Evolutionary conservation across 78 protist species (phyloP).

Genomic region (Polysphondylium violaceum): DNA sequence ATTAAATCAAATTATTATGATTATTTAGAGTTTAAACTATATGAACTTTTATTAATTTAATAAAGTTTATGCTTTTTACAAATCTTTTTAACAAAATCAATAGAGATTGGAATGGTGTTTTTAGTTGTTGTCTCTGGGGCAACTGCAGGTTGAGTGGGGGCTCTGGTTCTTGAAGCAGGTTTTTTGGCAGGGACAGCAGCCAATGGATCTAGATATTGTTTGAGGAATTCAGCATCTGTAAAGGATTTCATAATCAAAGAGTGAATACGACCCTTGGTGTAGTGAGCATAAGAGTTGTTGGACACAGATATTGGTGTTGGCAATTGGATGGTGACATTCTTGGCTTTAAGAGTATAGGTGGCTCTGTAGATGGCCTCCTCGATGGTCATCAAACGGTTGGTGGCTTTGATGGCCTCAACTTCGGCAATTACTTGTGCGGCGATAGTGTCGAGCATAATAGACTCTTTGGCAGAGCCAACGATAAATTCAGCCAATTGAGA

Average conservation of each 20-base stretch:
- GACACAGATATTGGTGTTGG: too few relatives aligned
- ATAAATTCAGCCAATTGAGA: conserved; percentile 5
- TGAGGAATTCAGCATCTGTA: background rate
- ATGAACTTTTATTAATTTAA: too few relatives aligned
- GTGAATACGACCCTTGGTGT: background rate
- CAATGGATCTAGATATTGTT: background rate
- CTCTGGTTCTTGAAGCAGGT: background rate
- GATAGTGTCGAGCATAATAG: conserved; percentile 21
- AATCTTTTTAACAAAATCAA: conserved; percentile 9
- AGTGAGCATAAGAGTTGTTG: too few relatives aligned
- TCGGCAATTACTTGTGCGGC: conserved; percentile 1
- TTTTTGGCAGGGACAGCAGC: too few relatives aligned
- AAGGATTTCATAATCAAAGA: conserved; percentile 1
- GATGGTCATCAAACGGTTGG: background rate
- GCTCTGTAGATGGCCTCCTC: conserved; percentile 69
- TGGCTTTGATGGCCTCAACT: background rate
- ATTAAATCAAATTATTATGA: too few relatives aligned
- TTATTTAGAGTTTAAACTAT: too few relatives aligned
- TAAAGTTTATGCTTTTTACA: conserved; percentile 6
- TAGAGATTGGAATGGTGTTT: background rate
- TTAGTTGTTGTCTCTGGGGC: background rate
- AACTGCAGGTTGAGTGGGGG: background rate
- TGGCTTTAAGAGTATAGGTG: conserved; percentile 8
- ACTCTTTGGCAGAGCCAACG: conserved; percentile 30
- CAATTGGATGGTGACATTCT: background rate